Percentiles rank a stretch among this genome's conserved stretches.
Evolutionary conservation across 192 early-diverging fungal genomes (phyloP).

Genomic region (Backusella luteola): DNA sequence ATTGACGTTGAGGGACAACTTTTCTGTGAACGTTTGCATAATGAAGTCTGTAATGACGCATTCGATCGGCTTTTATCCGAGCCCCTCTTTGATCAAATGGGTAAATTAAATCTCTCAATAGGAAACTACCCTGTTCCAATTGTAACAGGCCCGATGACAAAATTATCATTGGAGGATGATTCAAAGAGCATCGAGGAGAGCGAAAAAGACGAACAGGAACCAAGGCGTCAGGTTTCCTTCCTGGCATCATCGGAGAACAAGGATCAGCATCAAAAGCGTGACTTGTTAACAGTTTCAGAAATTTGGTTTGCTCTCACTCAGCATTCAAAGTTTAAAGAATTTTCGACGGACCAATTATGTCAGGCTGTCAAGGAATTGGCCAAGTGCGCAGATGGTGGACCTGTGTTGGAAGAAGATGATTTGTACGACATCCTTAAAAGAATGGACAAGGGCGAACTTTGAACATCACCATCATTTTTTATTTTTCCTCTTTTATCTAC

Average conservation of each 20-base stretch:
- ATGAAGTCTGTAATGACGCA: neutral
- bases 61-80: constrained; percentile 3
- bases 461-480: neutral
- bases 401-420: constrained; percentile 15
- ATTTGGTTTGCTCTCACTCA: constrained; percentile 20
- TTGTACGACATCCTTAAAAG: constrained; percentile 7
- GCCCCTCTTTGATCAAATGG: constrained; percentile 11
- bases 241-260: neutral
- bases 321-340: constrained; percentile 4
- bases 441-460: constrained; percentile 17
- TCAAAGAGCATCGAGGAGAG: neutral
- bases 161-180: neutral
- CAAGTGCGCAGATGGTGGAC: constrained; percentile 19
- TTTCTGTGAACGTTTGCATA: neutral
- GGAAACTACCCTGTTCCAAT: neutral
- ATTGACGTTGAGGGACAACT: neutral
- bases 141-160: neutral
- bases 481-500: neutral
- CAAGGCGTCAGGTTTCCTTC: neutral
- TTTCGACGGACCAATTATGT: constrained; percentile 11
- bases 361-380: constrained; percentile 15
- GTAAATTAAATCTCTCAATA: constrained; percentile 3
- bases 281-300: constrained; percentile 8
- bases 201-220: neutral
- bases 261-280: neutral